phyloP scores from a whole-genome alignment of 306 rosid genomes.

The Dalbergia cochinchinensis region DNA sequence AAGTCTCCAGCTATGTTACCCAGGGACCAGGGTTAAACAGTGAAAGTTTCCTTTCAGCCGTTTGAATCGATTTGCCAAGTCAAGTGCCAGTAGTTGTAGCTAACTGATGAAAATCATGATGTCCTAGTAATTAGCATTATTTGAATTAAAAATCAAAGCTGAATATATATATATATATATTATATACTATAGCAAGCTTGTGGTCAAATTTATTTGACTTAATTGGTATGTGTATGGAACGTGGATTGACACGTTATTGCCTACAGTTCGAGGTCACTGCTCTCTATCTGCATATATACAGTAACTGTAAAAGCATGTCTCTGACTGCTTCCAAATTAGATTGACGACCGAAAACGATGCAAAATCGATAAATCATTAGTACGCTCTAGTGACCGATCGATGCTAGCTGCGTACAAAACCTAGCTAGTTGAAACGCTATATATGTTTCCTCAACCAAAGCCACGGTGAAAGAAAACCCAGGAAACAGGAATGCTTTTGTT shows the following conservation, averaged over 20 bases:
- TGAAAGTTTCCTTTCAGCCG: conserved; percentile 19
- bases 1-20: conserved; percentile 21
- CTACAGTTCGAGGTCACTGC: conserved; percentile 37
- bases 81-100: not conserved
- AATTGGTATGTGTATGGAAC: not conserved
- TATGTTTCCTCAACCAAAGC: not conserved
- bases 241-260: conserved; percentile 38
- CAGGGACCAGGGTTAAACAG: conserved; percentile 17
- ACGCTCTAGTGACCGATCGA: not conserved
- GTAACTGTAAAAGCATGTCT: conserved; percentile 40
- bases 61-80: conserved; percentile 17
- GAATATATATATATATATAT: not conserved
- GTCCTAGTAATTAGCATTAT: not conserved
- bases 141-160: not conserved
- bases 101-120: not conserved
- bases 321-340: conserved; percentile 38
- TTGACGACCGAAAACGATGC: conserved; percentile 32
- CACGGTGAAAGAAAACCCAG: not conserved
- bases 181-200: too few relatives aligned
- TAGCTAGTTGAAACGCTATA: not conserved
- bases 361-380: conserved; percentile 15
- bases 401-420: not conserved
- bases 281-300: not conserved
- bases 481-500: not conserved
- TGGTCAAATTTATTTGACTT: conserved; percentile 45